These are phyloP conservation scores for Luzula sylvatica DNA, from an alignment of 176 grass and related monocot species.

Conservation along the genomic window DNA sequence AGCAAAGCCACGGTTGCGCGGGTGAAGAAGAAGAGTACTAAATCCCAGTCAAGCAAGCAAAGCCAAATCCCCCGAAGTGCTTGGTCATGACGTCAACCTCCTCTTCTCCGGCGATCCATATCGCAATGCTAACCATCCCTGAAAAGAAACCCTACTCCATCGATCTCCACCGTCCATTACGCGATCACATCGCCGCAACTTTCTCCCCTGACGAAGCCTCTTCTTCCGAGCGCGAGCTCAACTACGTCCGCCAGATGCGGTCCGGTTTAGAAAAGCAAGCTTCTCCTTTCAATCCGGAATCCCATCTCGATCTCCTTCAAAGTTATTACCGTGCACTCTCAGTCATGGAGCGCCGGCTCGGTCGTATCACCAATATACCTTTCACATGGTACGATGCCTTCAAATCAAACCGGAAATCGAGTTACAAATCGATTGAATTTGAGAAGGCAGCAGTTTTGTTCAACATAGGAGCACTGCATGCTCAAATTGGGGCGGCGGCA, in stretches of 20 bases:
- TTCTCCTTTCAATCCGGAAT: neutral
- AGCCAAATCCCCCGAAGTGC: neutral
- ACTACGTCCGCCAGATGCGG: constrained; percentile 24
- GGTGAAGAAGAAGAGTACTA: neutral
- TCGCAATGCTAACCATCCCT: constrained; percentile 61
- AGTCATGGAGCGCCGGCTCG: constrained; percentile 38
- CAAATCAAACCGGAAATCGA: constrained; percentile 37
- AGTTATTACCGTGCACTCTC: constrained; percentile 49
- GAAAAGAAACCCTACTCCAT: constrained; percentile 61
- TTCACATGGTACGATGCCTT: constrained; percentile 89
- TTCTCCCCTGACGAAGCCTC: constrained; percentile 40
- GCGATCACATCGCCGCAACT: constrained; percentile 43
- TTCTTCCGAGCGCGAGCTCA: constrained; percentile 27
- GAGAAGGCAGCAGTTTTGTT: constrained; percentile 66
- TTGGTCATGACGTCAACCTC: constrained; percentile 21
- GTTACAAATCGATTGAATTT: constrained; percentile 36
- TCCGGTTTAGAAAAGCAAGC: constrained; percentile 10
- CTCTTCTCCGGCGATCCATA: constrained; percentile 22
- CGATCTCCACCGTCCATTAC: constrained; percentile 44
- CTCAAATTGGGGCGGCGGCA: constrained; percentile 35
- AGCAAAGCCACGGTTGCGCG: no score
- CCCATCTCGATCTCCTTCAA: constrained; percentile 41
- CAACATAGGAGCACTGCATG: constrained; percentile 47
- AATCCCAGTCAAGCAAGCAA: neutral
- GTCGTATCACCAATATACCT: constrained; percentile 31